These are phyloP conservation scores for Trebouxiophyceae sp. DNA, from an alignment of 163 green algal species.

Conservation along the genomic window DNA sequence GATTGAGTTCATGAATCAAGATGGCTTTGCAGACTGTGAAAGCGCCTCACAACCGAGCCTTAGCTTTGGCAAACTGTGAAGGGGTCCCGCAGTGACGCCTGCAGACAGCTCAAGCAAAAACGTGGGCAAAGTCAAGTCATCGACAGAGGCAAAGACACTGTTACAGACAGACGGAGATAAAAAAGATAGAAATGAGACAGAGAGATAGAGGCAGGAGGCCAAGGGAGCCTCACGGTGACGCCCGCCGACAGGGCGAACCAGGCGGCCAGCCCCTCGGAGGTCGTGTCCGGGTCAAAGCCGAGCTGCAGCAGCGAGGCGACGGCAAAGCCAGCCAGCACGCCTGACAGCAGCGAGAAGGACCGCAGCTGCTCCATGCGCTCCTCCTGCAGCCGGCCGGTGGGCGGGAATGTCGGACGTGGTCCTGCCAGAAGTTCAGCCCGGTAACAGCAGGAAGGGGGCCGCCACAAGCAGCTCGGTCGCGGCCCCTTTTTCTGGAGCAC, in stretches of 20 bases:
- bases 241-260: neutral
- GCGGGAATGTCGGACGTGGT: no score
- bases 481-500: no score
- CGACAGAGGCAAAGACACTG: neutral
- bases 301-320: slow-evolving; percentile 9
- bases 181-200: neutral
- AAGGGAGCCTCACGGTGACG: neutral
- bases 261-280: no score
- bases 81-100: no score
- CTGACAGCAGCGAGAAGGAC: neutral
- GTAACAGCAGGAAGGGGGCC: no score
- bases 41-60: neutral
- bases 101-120: neutral
- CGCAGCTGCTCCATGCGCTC: slow-evolving; percentile 38
- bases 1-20: neutral
- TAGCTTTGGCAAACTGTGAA: neutral
- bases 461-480: no score
- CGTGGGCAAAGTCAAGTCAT: neutral
- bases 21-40: neutral
- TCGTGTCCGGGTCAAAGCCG: neutral
- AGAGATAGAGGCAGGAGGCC: neutral
- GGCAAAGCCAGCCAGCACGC: slow-evolving; percentile 1
- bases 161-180: neutral
- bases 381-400: no score
- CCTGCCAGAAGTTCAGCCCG: no score